These are phyloP conservation scores for Phaeomoniella chlamydospora DNA, from an alignment of 2,329 filamentous ascomycete genomes.

Conservation along the genomic window DNA sequence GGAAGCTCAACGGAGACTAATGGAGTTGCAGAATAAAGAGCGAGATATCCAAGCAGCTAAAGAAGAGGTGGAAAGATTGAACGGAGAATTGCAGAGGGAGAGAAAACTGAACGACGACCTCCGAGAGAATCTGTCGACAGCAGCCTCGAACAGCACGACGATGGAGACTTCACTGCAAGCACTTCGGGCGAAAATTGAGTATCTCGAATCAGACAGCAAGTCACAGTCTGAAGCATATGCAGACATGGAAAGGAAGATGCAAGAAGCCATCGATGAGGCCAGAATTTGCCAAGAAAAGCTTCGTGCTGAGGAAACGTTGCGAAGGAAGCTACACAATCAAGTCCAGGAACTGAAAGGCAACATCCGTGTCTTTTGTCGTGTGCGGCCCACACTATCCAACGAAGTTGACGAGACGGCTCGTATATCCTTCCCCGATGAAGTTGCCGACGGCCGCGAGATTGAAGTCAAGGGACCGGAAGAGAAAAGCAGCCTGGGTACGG, in stretches of 20 bases:
- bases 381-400: conserved; percentile 59
- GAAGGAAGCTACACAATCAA: conserved; percentile 89
- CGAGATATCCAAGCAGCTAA: conserved; percentile 34
- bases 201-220: conserved; percentile 79
- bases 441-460: conserved; percentile 78
- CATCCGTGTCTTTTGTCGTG: conserved; percentile 94
- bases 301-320: conserved; percentile 77
- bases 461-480: conserved; percentile 72
- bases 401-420: conserved; percentile 48
- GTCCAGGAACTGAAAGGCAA: conserved; percentile 97
- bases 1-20: conserved; percentile 26
- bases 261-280: conserved; percentile 58
- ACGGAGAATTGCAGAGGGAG: conserved; percentile 44
- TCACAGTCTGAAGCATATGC: conserved; percentile 78
- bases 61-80: conserved; percentile 22
- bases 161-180: conserved; percentile 64
- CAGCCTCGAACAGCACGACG: conserved; percentile 45
- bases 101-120: conserved; percentile 43
- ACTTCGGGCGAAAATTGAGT: conserved; percentile 69
- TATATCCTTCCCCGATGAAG: conserved; percentile 63
- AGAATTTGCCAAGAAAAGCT: conserved; percentile 66
- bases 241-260: conserved; percentile 64
- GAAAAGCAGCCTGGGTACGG: conserved; percentile 61
- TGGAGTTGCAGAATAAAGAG: conserved; percentile 37
- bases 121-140: conserved; percentile 44